These are phyloP conservation scores for Lasiosphaeria miniovina DNA, from an alignment of 495 filamentous ascomycete genomes.

Conservation along the genomic window DNA sequence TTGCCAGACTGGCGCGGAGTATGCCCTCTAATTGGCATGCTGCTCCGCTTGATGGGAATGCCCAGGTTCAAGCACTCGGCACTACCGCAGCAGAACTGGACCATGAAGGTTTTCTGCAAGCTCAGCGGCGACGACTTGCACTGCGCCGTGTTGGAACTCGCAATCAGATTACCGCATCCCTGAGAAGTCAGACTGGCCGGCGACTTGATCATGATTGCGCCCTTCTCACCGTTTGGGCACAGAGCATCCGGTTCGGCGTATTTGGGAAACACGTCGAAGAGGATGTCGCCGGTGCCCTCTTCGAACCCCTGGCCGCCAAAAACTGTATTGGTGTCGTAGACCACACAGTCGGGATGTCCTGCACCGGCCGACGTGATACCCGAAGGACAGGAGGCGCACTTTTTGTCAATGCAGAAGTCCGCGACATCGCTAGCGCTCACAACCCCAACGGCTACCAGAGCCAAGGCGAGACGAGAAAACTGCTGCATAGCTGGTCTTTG, in stretches of 20 bases:
- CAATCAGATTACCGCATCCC: conserved; percentile 3
- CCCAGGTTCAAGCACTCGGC: conserved; percentile 2
- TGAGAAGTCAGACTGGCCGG: not conserved
- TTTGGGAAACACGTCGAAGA: conserved; percentile 5
- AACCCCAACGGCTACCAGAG: not conserved
- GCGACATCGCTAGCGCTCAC: not conserved
- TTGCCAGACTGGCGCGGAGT: not conserved
- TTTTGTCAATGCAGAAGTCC: conserved; percentile 6
- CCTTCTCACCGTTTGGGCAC: not conserved
- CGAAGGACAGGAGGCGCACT: conserved; percentile 6
- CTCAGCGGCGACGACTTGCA: not conserved
- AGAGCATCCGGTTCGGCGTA: not conserved
- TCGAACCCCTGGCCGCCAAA: conserved; percentile 7
- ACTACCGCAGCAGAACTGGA: conserved; percentile 8
- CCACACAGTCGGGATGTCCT: conserved; percentile 3
- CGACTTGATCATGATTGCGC: conserved; percentile 3
- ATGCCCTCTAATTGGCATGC: conserved; percentile 3
- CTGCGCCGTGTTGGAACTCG: not conserved
- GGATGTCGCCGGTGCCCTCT: not conserved
- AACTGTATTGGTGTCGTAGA: conserved; percentile 7
- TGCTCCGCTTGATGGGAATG: conserved; percentile 1
- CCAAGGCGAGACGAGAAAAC: not conserved
- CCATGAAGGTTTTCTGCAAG: conserved; percentile 9
- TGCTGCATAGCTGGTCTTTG: not conserved
- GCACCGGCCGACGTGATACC: not conserved